Evolutionary conservation across 2,329 filamentous ascomycete genomes (phyloP), one percentile per base, ranked within the genome.

Genomic region (Hypoxylon sp.): DNA sequence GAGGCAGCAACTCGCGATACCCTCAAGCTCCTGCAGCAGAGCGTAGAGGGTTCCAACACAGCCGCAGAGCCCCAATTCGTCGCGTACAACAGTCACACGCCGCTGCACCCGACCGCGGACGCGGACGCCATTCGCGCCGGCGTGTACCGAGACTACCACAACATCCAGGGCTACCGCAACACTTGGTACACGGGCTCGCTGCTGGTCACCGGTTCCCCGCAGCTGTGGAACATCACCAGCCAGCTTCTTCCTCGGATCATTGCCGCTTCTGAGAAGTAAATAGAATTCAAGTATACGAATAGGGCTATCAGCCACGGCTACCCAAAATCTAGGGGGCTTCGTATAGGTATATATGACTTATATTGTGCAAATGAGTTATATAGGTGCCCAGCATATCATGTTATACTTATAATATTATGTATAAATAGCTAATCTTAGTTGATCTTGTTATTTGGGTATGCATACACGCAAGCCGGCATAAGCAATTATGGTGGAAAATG

Each of bases 101-200:
- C 68, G 14, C 59, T 66, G 17, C 59, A 68, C 52, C 62, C 62
- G 0, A 56, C 59, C 14, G 56, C 65, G n/a, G 60, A 52, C 19
- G 61, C 68, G n/a, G 62, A 68, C 7, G 59, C 62, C 7, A 64
- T 68, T 32, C 62, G 63, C 1, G 56, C 25, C 5, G 68, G 65
- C 19, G 52, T 70, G 3, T 68, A 70, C 32, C 48, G 60, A 28
- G 63, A 70, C 32, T 45, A 60, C 25, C 64, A 68, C 56, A 10
- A 25, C 23, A 46, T 66, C 21, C 68, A 68, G 57, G 65, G 65
- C 28, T 64, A 70, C 53, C 62, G 60, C 25, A 68, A 70, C 28
- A 70, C 68, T n/a, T 70, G 62, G 68, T 70, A 70, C 56, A 70
- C 68, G 1, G 60, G 55, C n/a, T 68, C 68, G 5, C 59, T 68